Conservation (phyloP, 148 eudicot species). For the Amaranthus hypochondriacus region DNA sequence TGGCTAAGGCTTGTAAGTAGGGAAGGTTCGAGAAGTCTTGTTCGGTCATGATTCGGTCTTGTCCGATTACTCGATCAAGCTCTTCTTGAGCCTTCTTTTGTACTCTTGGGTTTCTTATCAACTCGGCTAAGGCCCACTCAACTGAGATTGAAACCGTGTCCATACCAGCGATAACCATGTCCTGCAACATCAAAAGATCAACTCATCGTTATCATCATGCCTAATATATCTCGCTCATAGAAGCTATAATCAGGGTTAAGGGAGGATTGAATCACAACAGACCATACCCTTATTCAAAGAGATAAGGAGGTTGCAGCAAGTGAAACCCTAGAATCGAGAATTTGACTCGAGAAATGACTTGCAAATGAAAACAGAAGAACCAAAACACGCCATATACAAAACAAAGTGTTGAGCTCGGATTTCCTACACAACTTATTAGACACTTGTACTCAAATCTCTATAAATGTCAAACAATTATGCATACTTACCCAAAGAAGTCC, state of each 20-base stretch:
- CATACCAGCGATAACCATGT: conserved; percentile 87
- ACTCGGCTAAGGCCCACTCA: conserved; percentile 86
- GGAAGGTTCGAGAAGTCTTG: conserved; percentile 68
- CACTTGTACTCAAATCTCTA: neutral
- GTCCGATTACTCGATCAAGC: conserved; percentile 57
- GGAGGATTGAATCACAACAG: no score
- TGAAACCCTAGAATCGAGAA: neutral
- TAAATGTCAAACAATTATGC: conserved; percentile 9
- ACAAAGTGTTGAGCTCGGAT: no score
- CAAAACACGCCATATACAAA: no score
- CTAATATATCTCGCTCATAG: no score
- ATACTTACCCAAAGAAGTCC: conserved; percentile 76
- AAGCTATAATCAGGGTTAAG: no score
- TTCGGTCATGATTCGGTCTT: conserved; percentile 65
- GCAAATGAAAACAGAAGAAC: no score
- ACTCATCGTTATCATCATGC: no score
- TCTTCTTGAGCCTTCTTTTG: conserved; percentile 89
- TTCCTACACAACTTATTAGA: no score
- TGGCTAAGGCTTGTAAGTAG: conserved; percentile 61
- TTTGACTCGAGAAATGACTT: no score
- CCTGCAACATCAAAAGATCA: conserved; percentile 34
- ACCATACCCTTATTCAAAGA: neutral
- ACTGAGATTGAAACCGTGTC: conserved; percentile 70
- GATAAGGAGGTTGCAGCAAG: neutral
- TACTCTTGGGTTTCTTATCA: conserved; percentile 65